These are phyloP conservation scores for Elongisporangium anandrum DNA, from an alignment of 352 stramenopile genomes.

Conservation along the genomic window DNA sequence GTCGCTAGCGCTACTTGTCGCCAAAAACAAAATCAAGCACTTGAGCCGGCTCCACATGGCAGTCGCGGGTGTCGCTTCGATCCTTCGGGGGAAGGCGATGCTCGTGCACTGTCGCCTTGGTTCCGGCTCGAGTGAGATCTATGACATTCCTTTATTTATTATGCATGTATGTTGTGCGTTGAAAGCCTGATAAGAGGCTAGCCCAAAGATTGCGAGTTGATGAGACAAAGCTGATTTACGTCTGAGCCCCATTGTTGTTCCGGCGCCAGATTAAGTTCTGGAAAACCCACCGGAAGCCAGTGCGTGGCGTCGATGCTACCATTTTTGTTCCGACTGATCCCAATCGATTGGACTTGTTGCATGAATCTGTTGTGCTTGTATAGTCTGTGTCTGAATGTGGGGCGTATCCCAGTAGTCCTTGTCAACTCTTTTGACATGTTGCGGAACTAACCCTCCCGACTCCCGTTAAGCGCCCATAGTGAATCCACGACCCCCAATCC, in stretches of 20 bases:
- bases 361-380: too few species aligned
- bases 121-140: constrained; percentile 68
- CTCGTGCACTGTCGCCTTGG: constrained; percentile 29
- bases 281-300: constrained; percentile 89
- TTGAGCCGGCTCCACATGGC: constrained; percentile 43
- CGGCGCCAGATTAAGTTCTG: constrained; percentile 84
- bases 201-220: constrained; percentile 46
- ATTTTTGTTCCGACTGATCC: constrained; percentile 4
- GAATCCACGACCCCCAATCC: constrained; percentile 43
- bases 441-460: constrained; percentile 88
- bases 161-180: constrained; percentile 12
- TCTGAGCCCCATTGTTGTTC: constrained; percentile 87
- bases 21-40: constrained; percentile 89
- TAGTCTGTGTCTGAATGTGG: too few species aligned
- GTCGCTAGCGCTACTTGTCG: constrained; percentile 86
- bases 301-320: constrained; percentile 56
- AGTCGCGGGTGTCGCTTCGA: constrained; percentile 3
- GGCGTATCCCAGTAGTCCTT: constrained; percentile 89
- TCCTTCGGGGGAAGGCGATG: constrained; percentile 12
- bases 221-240: constrained; percentile 73
- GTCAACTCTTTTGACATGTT: constrained; percentile 79
- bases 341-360: constrained; percentile 9
- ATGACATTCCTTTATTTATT: constrained; percentile 52
- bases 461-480: constrained; percentile 85
- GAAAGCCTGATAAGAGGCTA: too few species aligned